phyloP scores from a whole-genome alignment of 352 stramenopile species.

The Ophiocytium majus region DNA sequence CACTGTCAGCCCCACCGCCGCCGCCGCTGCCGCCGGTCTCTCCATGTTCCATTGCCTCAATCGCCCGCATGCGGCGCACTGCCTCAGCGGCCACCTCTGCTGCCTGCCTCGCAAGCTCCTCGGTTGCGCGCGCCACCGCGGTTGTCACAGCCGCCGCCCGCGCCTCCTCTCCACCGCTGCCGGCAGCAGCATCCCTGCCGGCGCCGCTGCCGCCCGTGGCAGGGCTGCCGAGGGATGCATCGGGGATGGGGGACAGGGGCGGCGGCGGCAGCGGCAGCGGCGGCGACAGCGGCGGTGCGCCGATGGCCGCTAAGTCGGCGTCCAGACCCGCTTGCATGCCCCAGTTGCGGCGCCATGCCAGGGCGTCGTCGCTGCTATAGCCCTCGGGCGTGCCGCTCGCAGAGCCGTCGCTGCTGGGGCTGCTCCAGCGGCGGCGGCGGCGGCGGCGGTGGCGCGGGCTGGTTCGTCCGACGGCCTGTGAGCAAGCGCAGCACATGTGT shows the following conservation, averaged over 20 bases:
- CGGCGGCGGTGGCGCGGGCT: not conserved
- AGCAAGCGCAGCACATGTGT: no score
- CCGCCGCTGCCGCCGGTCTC: not conserved
- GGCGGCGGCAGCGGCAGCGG: not conserved
- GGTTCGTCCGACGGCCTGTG: not conserved
- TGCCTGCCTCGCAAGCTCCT: not conserved
- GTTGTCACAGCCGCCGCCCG: no score
- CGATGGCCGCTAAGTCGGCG: not conserved
- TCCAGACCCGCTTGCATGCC: not conserved
- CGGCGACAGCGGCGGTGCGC: no score
- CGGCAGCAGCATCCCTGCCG: not conserved
- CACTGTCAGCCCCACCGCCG: not conserved
- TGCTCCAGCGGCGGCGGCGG: not conserved
- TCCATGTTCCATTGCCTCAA: not conserved
- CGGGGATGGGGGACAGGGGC: not conserved
- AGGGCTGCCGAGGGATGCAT: not conserved
- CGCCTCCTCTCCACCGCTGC: not conserved
- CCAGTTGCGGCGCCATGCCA: not conserved
- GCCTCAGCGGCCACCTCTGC: not conserved
- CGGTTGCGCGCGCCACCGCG: no score
- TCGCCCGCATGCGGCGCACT: not conserved
- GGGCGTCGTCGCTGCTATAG: not conserved
- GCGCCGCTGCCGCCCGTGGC: not conserved
- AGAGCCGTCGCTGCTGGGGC: not conserved
- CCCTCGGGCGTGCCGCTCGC: not conserved